Conservation (phyloP, 2,329 filamentous ascomycete species). For the Trichoderma gracile region DNA sequence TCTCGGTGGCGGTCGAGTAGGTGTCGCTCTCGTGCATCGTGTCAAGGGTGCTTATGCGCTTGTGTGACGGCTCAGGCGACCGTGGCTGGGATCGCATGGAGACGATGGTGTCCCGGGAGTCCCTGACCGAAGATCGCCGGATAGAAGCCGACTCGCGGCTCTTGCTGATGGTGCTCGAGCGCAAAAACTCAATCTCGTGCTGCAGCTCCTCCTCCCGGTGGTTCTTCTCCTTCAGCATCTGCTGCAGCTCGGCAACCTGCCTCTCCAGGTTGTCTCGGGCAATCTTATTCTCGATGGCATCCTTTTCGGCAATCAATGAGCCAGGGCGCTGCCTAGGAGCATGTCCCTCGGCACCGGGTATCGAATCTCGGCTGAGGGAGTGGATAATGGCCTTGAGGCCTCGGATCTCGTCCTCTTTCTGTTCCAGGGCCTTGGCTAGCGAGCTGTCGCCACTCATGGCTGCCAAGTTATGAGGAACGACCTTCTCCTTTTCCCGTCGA, state of each 20-base stretch:
- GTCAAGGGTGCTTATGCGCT: conserved; percentile 59
- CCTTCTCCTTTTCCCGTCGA: conserved; percentile 83
- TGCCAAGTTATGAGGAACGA: conserved; percentile 38
- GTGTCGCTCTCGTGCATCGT: conserved; percentile 71
- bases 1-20: conserved; percentile 70
- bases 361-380: conserved; percentile 78
- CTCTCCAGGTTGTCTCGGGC: conserved; percentile 69
- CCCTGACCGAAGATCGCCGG: conserved; percentile 60
- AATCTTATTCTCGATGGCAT: conserved; percentile 38
- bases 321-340: conserved; percentile 34
- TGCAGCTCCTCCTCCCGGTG: conserved; percentile 82
- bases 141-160: conserved; percentile 42
- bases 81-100: conserved; percentile 53
- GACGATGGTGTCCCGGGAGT: conserved; percentile 66
- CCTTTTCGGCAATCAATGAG: conserved; percentile 38
- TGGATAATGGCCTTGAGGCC: conserved; percentile 98
- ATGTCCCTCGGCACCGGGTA: conserved; percentile 44
- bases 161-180: conserved; percentile 41
- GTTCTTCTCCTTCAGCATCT: conserved; percentile 69
- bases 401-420: conserved; percentile 95
- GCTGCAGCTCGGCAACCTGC: conserved; percentile 76
- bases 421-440: conserved; percentile 74
- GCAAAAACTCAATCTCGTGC: conserved; percentile 71
- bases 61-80: conserved; percentile 50
- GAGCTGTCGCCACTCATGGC: conserved; percentile 44